Percentiles rank a stretch among this genome's conserved stretches.
These are phyloP conservation scores for Podila horticola DNA, from an alignment of 192 early-diverging fungal genomes.

Conservation along the genomic window DNA sequence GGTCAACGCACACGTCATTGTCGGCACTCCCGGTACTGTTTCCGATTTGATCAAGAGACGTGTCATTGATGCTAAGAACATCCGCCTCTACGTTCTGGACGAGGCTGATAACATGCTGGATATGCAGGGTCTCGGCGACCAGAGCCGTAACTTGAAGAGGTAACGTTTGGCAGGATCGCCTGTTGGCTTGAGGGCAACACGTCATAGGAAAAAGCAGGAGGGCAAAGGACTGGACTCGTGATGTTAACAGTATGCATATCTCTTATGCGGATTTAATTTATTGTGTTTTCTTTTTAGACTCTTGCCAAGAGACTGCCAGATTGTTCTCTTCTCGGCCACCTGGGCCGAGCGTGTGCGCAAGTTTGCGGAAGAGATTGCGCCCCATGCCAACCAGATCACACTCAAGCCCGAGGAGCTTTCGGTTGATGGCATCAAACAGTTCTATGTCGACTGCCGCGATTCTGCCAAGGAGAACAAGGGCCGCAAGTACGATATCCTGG, in stretches of 20 bases:
- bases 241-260: not conserved
- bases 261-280: not conserved
- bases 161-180: slow-evolving; percentile 22
- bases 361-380: slow-evolving; percentile 87
- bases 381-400: slow-evolving; percentile 86
- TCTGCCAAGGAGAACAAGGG: slow-evolving; percentile 53
- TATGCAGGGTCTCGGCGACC: slow-evolving; percentile 85
- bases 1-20: slow-evolving; percentile 82
- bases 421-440: slow-evolving; percentile 95
- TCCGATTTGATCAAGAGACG: slow-evolving; percentile 76
- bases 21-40: slow-evolving; percentile 96
- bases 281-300: slow-evolving; percentile 56
- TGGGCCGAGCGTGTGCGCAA: slow-evolving; percentile 81
- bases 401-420: slow-evolving; percentile 90
- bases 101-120: slow-evolving; percentile 99
- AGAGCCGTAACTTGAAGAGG: slow-evolving; percentile 87
- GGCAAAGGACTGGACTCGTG: too few relatives aligned
- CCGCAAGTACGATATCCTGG: slow-evolving; percentile 85
- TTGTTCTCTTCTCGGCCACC: slow-evolving; percentile 96
- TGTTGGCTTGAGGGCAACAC: not conserved
- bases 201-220: too few relatives aligned
- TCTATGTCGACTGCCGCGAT: slow-evolving; percentile 93
- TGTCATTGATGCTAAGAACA: slow-evolving; percentile 64
- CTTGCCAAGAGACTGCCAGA: slow-evolving; percentile 80
- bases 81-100: slow-evolving; percentile 93